Conservation (phyloP, 257 asterid species). For the Hygrophila difformis region DNA sequence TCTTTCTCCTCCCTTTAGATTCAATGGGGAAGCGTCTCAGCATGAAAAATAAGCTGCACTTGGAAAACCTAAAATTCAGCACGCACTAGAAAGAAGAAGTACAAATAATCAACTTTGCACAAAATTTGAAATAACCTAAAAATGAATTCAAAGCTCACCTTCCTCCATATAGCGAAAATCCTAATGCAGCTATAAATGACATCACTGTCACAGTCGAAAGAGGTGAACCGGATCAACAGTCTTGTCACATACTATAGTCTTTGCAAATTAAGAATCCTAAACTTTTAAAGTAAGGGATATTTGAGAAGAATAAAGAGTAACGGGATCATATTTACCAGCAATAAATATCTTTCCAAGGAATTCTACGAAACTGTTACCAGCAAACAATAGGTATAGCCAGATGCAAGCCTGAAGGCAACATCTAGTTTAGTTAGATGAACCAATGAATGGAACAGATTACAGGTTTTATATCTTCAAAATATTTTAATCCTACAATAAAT, state of each 20-base stretch:
- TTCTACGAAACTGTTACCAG: conserved; percentile 56
- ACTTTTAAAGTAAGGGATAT: too few relatives aligned
- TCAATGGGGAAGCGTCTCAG: conserved; percentile 88
- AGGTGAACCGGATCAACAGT: conserved; percentile 14
- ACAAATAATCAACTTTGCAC: too few relatives aligned
- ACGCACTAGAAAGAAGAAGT: neutral
- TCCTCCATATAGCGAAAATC: conserved; percentile 85
- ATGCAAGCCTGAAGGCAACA: conserved; percentile 49
- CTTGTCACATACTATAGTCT: conserved; percentile 4
- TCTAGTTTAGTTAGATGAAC: conserved; percentile 14
- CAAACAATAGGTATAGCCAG: conserved; percentile 74
- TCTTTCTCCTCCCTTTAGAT: conserved; percentile 95
- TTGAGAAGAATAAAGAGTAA: conserved; percentile 12
- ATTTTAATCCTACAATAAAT: too few relatives aligned
- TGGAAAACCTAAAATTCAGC: conserved; percentile 6
- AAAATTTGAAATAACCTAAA: neutral
- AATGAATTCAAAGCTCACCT: conserved; percentile 38
- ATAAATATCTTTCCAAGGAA: conserved; percentile 75
- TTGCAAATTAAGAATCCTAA: conserved; percentile 8
- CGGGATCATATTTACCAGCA: conserved; percentile 47
- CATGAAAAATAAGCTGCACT: conserved; percentile 76
- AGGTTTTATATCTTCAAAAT: too few relatives aligned
- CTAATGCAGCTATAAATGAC: conserved; percentile 67
- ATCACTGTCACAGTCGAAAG: conserved; percentile 69
- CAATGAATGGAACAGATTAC: too few relatives aligned